Percentiles rank a stretch among this genome's conserved stretches.
Evolutionary conservation across 352 stramenopile species (phyloP).

Genomic region (Phytophthora hybrid): DNA sequence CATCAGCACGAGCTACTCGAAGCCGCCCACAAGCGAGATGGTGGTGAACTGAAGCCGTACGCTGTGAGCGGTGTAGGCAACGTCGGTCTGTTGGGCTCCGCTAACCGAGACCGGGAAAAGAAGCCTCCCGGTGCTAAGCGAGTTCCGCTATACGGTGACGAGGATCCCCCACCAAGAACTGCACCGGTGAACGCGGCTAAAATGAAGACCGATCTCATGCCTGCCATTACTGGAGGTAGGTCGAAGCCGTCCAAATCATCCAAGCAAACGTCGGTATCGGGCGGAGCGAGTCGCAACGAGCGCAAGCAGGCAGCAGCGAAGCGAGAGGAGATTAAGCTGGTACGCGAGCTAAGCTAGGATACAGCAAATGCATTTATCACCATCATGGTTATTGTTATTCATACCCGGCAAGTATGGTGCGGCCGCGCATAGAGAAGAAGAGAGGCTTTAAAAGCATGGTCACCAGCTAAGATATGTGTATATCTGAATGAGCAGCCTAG

Average conservation of each 20-base stretch:
- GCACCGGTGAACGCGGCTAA: constrained; percentile 30
- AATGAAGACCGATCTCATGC: constrained; percentile 39
- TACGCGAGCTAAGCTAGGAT: constrained; percentile 58
- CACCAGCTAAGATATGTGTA: constrained; percentile 21
- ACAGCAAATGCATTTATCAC: constrained; percentile 29
- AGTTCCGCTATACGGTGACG: constrained; percentile 22
- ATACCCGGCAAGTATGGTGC: constrained; percentile 14
- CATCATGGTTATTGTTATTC: constrained; percentile 13
- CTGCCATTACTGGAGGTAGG: constrained; percentile 19
- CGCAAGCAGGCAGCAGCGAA: constrained; percentile 53
- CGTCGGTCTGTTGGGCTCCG: constrained; percentile 49
- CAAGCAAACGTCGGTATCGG: constrained; percentile 11
- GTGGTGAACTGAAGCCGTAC: constrained; percentile 40
- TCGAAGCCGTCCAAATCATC: constrained; percentile 11
- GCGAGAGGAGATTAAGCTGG: constrained; percentile 66
- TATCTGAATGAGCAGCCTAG: constrained; percentile 38
- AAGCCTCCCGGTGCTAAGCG: constrained; percentile 32
- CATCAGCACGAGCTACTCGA: constrained; percentile 52
- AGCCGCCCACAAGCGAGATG: constrained; percentile 23
- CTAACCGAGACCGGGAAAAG: constrained; percentile 33
- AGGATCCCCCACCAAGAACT: constrained; percentile 18
- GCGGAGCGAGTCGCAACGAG: constrained; percentile 37
- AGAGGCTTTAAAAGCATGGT: constrained; percentile 21
- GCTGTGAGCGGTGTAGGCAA: constrained; percentile 66
- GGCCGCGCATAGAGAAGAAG: background rate